phyloP scores from a whole-genome alignment of 306 rosid genomes.

The Pterocarpus macrocarpus region DNA sequence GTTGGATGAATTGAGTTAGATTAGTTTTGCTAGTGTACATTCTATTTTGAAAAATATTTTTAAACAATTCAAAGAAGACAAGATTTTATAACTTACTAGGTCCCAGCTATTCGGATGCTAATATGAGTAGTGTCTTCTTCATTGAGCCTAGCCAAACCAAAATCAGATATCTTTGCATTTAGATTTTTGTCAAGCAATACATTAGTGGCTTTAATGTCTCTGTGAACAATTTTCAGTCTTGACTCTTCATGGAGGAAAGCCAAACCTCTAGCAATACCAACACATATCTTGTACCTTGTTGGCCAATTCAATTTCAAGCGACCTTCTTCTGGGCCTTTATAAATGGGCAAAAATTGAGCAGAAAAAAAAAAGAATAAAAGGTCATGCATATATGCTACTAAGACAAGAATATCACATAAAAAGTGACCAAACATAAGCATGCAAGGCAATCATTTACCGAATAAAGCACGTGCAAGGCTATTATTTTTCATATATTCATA shows the following conservation, averaged over 20 bases:
- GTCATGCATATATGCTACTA: background rate
- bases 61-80: background rate
- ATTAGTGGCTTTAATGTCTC: constrained; percentile 75
- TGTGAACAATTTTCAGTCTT: constrained; percentile 66
- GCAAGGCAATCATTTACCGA: constrained; percentile 48
- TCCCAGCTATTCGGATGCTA: constrained; percentile 64
- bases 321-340: constrained; percentile 37
- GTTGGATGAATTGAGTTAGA: too few relatives aligned
- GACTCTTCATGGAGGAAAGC: constrained; percentile 79
- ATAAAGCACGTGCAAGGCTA: constrained; percentile 59
- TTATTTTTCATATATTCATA: constrained; percentile 70
- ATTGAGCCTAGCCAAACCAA: constrained; percentile 70
- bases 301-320: constrained; percentile 54
- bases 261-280: constrained; percentile 69
- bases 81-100: constrained; percentile 36
- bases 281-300: constrained; percentile 63
- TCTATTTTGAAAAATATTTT: too few relatives aligned
- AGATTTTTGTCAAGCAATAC: constrained; percentile 47
- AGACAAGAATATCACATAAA: background rate
- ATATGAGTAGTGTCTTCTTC: constrained; percentile 57
- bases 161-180: constrained; percentile 64
- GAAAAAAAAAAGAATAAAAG: background rate
- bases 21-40: too few relatives aligned
- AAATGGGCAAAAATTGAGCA: background rate
- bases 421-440: background rate